Evolutionary conservation across 768 basidiomycete genomes (phyloP).

Genomic region (Asterophora lycoperdoides): DNA sequence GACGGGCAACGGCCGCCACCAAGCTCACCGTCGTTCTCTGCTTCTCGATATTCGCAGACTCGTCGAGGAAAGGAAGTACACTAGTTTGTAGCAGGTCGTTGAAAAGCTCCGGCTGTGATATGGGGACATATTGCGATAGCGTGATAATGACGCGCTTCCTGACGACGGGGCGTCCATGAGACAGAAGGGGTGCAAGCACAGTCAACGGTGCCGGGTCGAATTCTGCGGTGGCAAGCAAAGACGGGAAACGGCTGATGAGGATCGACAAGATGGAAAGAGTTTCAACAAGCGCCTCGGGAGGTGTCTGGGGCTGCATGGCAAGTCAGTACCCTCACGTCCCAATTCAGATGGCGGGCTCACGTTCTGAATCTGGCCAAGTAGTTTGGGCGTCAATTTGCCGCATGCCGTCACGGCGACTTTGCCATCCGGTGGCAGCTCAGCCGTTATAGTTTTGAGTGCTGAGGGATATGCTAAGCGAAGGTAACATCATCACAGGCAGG

Average conservation of each 20-base stretch:
- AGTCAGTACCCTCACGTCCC: not conserved
- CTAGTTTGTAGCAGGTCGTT: constrained; percentile 52
- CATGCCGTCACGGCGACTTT: constrained; percentile 77
- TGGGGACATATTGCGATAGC: constrained; percentile 77
- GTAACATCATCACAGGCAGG: not conserved
- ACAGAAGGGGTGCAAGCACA: constrained; percentile 67
- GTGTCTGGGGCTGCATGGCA: constrained; percentile 51
- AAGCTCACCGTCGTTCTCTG: constrained; percentile 78
- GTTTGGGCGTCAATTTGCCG: constrained; percentile 77
- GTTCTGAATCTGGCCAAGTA: constrained; percentile 73
- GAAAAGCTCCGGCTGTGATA: constrained; percentile 61
- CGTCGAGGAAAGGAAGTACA: constrained; percentile 55
- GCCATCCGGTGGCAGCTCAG: constrained; percentile 81
- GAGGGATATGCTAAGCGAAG: not conserved
- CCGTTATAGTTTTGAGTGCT: constrained; percentile 95
- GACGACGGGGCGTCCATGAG: constrained; percentile 78
- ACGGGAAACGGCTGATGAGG: constrained; percentile 80
- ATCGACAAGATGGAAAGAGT: constrained; percentile 84
- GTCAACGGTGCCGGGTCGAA: constrained; percentile 57
- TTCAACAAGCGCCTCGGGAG: constrained; percentile 80
- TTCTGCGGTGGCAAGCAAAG: constrained; percentile 51
- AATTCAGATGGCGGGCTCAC: constrained; percentile 36
- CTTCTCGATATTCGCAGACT: constrained; percentile 55
- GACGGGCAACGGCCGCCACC: constrained; percentile 73
- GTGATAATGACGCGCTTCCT: constrained; percentile 91